Evolutionary conservation across 495 filamentous ascomycete genomes (phyloP).

Genomic region (Penicillium ochrochloron): DNA sequence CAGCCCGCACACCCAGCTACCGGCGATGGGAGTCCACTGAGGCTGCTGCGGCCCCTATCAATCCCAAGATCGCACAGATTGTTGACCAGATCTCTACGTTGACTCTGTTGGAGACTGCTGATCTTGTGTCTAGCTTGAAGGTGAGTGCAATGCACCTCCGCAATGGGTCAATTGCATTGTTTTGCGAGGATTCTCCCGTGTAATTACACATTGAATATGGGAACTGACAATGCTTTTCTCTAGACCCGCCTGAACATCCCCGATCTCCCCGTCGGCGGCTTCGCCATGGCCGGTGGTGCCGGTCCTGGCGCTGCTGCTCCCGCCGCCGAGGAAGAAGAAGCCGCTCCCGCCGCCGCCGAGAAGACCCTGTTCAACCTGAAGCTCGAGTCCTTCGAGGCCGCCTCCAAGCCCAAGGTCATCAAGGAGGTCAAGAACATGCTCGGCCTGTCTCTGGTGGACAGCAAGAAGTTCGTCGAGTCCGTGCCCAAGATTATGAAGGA

Average conservation of each 20-base stretch:
- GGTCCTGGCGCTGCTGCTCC: conserved; percentile 66
- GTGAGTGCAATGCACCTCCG: conserved; percentile 50
- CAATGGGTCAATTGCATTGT: conserved; percentile 16
- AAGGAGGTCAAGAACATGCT: conserved; percentile 98
- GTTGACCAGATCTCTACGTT: conserved; percentile 98
- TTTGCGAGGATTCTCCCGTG: not conserved
- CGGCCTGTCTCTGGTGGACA: conserved; percentile 94
- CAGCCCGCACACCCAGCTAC: conserved; percentile 45
- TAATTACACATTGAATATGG: not conserved
- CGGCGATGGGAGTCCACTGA: conserved; percentile 55
- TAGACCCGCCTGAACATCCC: conserved; percentile 96
- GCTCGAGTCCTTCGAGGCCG: conserved; percentile 83
- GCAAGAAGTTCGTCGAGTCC: conserved; percentile 99
- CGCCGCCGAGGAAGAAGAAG: conserved; percentile 78
- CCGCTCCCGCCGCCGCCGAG: conserved; percentile 78
- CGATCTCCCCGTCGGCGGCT: conserved; percentile 91
- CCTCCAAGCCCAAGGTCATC: conserved; percentile 95
- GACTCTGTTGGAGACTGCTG: conserved; percentile 95
- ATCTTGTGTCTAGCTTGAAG: conserved; percentile 91
- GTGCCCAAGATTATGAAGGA: conserved; percentile 99
- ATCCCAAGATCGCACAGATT: conserved; percentile 88
- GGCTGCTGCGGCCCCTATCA: conserved; percentile 62
- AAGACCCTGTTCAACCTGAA: conserved; percentile 98
- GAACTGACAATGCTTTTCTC: conserved; percentile 17
- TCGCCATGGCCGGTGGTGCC: conserved; percentile 66